Conservation (phyloP, 1,284 basidiomycete species). For the Rhodotorula sp. region DNA sequence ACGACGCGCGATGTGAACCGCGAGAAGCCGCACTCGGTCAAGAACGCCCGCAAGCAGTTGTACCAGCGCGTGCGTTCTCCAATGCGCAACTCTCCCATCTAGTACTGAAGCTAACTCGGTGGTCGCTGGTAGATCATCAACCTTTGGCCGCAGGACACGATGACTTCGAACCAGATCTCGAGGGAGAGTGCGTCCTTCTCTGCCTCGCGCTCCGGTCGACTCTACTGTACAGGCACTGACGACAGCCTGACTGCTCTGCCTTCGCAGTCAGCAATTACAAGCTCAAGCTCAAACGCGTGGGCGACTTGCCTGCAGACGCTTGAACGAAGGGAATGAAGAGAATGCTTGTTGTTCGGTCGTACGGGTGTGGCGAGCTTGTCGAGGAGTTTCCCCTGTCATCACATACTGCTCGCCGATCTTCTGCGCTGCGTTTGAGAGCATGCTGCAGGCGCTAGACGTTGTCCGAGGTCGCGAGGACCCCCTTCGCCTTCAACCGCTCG, state of each 20-base stretch:
- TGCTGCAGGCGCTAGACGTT: too few relatives aligned
- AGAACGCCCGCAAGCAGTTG: constrained; percentile 34
- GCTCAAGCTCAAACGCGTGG: constrained; percentile 25
- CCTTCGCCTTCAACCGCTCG: too few relatives aligned
- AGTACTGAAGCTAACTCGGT: too few relatives aligned
- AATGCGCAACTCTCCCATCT: background rate
- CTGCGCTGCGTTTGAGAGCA: too few relatives aligned
- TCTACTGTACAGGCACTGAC: background rate
- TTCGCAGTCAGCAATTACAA: constrained; percentile 28
- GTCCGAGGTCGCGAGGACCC: too few relatives aligned
- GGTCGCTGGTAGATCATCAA: constrained; percentile 25
- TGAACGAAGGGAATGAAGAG: too few relatives aligned
- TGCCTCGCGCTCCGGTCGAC: background rate
- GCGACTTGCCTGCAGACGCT: constrained; percentile 10
- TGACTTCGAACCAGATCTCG: constrained; percentile 42
- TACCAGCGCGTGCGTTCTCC: constrained; percentile 31
- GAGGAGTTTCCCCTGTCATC: too few relatives aligned
- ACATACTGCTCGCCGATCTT: too few relatives aligned
- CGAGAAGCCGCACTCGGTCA: constrained; percentile 31
- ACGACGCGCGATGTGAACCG: constrained; percentile 21
- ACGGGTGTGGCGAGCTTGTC: too few relatives aligned
- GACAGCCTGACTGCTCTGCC: too few relatives aligned
- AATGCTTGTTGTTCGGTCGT: too few relatives aligned
- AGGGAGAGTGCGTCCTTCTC: constrained; percentile 37
- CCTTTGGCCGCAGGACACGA: constrained; percentile 37